Conservation (phyloP, 176 grass and related monocot genomes). For the Cenchrus fungigraminus region DNA sequence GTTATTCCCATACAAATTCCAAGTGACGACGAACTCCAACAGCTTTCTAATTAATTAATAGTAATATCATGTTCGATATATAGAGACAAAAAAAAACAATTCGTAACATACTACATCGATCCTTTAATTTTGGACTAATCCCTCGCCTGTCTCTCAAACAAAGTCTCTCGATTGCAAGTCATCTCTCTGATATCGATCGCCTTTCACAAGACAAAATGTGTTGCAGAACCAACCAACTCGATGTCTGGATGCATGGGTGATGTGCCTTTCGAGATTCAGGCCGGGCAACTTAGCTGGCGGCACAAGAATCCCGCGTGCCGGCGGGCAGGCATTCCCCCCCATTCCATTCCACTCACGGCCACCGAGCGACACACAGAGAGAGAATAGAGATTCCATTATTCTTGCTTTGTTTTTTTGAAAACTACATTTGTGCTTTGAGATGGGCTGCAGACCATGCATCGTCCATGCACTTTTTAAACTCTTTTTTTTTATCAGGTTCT, state of each 20-base stretch:
- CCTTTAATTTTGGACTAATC: no score
- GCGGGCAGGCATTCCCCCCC: background rate
- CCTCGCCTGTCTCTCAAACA: background rate
- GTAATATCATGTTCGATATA: no score
- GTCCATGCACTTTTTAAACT: background rate
- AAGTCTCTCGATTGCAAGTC: background rate
- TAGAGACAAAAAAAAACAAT: no score
- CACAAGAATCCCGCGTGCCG: background rate
- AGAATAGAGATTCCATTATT: background rate
- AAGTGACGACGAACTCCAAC: no score
- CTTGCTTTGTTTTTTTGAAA: background rate
- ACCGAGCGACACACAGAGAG: background rate
- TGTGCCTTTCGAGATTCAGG: conserved; percentile 23
- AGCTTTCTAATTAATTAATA: background rate
- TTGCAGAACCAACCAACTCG: conserved; percentile 8
- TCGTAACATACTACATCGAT: no score
- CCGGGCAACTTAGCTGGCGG: background rate
- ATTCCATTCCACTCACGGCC: background rate
- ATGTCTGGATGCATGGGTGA: background rate
- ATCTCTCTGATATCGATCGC: background rate
- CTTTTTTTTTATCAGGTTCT: background rate
- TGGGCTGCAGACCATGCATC: background rate
- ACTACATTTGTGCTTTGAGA: background rate
- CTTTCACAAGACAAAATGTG: conserved; percentile 35
- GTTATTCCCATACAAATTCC: no score